Conservation (phyloP, 2,329 filamentous ascomycete genomes). For the Scytalidium sp. region DNA sequence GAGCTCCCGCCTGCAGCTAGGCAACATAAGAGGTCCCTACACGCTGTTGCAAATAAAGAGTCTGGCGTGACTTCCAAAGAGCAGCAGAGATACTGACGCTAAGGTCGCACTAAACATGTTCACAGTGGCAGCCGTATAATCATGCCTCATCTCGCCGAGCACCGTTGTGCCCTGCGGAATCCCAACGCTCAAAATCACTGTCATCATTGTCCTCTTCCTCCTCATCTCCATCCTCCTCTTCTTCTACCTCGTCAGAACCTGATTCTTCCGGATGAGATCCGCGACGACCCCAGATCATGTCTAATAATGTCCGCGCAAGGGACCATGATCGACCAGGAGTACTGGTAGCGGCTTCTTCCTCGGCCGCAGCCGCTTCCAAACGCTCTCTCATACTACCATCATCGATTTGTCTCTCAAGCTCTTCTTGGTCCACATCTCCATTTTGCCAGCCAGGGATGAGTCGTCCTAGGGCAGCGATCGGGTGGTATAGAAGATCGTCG, state of each 20-base stretch:
- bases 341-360: constrained; percentile 1
- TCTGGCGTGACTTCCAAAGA: no score
- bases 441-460: constrained; percentile 14
- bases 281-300: constrained; percentile 1
- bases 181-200: no score
- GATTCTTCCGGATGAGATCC: not conserved
- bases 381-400: not conserved
- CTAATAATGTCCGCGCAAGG: constrained; percentile 1
- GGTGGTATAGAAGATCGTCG: constrained; percentile 13
- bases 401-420: constrained; percentile 2
- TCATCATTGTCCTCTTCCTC: no score
- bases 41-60: no score
- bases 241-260: no score
- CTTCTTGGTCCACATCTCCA: not conserved
- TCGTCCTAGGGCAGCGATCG: constrained; percentile 21
- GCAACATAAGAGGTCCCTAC: no score
- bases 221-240: not conserved
- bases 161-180: no score
- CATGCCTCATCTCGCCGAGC: no score
- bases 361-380: constrained; percentile 1
- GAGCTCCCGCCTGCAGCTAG: no score
- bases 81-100: no score
- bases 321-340: not conserved
- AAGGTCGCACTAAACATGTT: no score
- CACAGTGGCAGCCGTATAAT: no score